Percentiles rank a stretch among this genome's conserved stretches.
phyloP scores from a whole-genome alignment of 768 basidiomycete species.

The Tylopilus intermedius region DNA sequence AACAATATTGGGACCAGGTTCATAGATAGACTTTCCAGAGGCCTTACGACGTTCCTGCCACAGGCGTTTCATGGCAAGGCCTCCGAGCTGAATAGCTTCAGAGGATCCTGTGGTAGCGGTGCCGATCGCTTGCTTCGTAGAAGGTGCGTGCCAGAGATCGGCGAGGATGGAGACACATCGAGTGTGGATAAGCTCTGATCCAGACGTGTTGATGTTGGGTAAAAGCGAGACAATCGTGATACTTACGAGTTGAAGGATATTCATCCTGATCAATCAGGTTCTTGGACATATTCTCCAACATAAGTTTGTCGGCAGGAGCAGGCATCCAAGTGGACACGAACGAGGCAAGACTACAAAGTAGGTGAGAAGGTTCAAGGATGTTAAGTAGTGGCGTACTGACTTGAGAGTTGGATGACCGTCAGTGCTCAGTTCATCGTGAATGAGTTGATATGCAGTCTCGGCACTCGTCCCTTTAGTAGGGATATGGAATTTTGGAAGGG shows the following conservation, averaged over 20 bases:
- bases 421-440: conserved; percentile 59
- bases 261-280: conserved; percentile 70
- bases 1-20: conserved; percentile 61
- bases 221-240: neutral
- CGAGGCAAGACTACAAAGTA: conserved; percentile 43
- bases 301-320: conserved; percentile 46
- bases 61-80: conserved; percentile 64
- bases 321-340: conserved; percentile 69
- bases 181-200: conserved; percentile 39
- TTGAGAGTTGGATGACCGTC: conserved; percentile 56
- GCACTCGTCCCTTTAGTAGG: conserved; percentile 55
- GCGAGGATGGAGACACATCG: conserved; percentile 55
- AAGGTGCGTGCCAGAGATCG: conserved; percentile 63
- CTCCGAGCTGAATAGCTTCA: conserved; percentile 70
- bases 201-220: neutral
- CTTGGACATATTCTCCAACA: conserved; percentile 61
- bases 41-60: conserved; percentile 68
- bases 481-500: conserved; percentile 66
- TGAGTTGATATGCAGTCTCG: conserved; percentile 50
- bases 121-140: conserved; percentile 50
- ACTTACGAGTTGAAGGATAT: conserved; percentile 53
- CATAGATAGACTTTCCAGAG: conserved; percentile 59
- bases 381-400: conserved; percentile 4
- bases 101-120: conserved; percentile 69
- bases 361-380: neutral